Evolutionary conservation across 148 eudicot genomes (phyloP).

Genomic region (Rhododendron vialii): DNA sequence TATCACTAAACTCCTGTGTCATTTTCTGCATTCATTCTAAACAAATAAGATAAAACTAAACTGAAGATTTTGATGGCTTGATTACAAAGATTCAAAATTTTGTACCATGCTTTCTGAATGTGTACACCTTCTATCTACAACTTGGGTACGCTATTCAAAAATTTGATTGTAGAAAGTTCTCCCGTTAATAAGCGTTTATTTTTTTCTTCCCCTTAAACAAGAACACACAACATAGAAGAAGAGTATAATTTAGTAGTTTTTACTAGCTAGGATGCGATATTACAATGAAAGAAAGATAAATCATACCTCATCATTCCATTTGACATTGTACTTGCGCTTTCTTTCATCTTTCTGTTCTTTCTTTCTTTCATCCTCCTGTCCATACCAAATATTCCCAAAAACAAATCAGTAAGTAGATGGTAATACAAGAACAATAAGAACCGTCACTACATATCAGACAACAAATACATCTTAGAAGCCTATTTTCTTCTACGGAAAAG

Average conservation of each 20-base stretch:
- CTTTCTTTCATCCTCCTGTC: conserved; percentile 72
- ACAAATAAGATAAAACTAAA: neutral
- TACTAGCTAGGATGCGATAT: too few relatives aligned
- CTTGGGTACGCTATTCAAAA: neutral
- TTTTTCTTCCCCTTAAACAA: neutral
- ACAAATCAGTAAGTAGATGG: neutral
- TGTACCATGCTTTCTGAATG: neutral
- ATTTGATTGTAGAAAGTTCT: neutral
- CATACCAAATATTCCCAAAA: neutral
- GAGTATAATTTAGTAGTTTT: neutral
- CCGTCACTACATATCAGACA: neutral
- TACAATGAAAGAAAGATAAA: neutral
- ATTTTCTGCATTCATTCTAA: neutral
- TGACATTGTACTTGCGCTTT: conserved; percentile 81
- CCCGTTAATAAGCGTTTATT: neutral
- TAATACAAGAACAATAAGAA: neutral
- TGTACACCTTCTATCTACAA: neutral
- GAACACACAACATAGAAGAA: neutral
- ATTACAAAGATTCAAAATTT: neutral
- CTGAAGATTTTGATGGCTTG: neutral
- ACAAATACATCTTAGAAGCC: neutral
- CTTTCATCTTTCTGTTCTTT: conserved; percentile 86
- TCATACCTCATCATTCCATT: conserved; percentile 65
- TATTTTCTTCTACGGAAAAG: neutral
- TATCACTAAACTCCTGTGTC: neutral